Evolutionary conservation across 148 eudicot species (phyloP), one percentile per base, ranked within the genome.

Genomic region (Cornus controversa): DNA sequence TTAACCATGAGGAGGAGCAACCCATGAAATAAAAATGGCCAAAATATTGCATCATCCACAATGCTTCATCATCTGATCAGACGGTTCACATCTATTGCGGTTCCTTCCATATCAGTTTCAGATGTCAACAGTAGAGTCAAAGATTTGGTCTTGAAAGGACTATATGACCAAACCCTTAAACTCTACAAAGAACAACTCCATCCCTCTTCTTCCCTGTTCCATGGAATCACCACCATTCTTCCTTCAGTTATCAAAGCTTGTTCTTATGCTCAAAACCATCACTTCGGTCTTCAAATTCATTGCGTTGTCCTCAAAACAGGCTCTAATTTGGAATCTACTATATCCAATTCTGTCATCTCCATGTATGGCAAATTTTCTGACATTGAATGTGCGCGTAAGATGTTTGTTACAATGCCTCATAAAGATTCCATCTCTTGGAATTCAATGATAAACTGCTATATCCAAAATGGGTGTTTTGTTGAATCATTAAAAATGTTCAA

Each of bases 231-330:
- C 66, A 45, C 70, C 85, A 54, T 87, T 69, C 83, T 87, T 75
- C 89, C 89, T 50, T 87, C 89, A 29, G 70, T 87, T 70, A 78
- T 84, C 72, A 89, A 89, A 84, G 86, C 85, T 10, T 85, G 81
- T 57, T 78, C 80, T 22, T 72, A 75, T 25, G 76, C 84, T 60
- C 78, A 71, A 27, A 60, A 79, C 77, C 80, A 74, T 60, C 79
- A 73, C 31, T 36, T 75, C 6, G 85, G 85, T 36, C 68, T 65
- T 69, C 90, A 89, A 77, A 76, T 89, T 60, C 91, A 89, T 63
- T 78, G 80, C 57, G 8, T 65, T 65, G 73, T 77, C 53, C 66
- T 87, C 71, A 87, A 87, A 77, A 70, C 80, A 60, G 87, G 86
- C 47, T 72, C 74, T 28, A 50, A 22, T 77, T 78, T 79, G 4